Evolutionary conservation across 2,329 filamentous ascomycete genomes (phyloP), one percentile per base, ranked within the genome.

Genomic region (Neofusicoccum ribis): DNA sequence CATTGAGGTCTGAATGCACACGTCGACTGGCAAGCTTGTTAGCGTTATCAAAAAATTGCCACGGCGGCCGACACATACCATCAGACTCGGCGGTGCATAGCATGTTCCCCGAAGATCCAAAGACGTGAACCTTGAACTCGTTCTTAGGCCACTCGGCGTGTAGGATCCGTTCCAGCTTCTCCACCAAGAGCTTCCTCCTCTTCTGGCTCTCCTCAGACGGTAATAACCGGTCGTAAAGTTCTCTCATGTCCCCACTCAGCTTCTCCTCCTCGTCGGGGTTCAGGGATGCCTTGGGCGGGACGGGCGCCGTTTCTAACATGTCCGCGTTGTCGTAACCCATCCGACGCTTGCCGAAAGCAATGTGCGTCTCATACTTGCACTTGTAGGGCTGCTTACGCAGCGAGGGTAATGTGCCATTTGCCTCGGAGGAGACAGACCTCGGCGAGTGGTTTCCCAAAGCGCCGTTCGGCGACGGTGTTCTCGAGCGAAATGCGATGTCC

Each of bases 81-180:
- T 99, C 95, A 61, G 95, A 99, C 74, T 97, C 93, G 77, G 92
- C 93, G 39, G 94, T 97, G 78, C 93, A 97, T 65, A 99, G 82
- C 76, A 95, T 82, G 78, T 99, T 99, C 54, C 95, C 95, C 4
- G 95, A 98, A 5, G 95, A 98, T n/a, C 95, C 95, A 84, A 99
- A 99, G 15, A 98, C 88, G 76, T 95, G 90, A 41, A 97, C 95
- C 70, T 87, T 89, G 73, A 97, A 97, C 67, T 96, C 86, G 72
- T 92, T 90, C 1, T 91, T 92, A 1, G 95, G 95, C 92, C 94
- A 99, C 74, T 96, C 88, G 7, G 91, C 86, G 72, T 96, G 95
- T 75, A 99, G 88, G 46, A 98, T 87, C 70, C 86, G 89, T 78
- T 97, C 91, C 72, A 99, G 81, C 80, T 98, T 99, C 69, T 84